Conservation (phyloP, 1,284 basidiomycete species). For the Tylopilus orsonianus region DNA sequence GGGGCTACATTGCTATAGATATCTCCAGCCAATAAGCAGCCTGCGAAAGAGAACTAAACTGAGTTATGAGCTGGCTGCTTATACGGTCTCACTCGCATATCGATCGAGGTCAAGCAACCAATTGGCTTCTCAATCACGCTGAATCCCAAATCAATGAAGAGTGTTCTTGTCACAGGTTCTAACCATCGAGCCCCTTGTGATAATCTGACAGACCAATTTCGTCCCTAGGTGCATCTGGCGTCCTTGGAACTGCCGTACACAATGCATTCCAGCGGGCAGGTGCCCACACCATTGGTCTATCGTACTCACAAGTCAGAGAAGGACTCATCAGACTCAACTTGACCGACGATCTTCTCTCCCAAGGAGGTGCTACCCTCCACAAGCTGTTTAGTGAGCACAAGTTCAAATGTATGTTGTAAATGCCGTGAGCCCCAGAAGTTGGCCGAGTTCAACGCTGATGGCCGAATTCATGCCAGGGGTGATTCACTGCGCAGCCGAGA, state of each 20-base stretch:
- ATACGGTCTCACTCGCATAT: neutral
- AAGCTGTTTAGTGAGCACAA: constrained; percentile 41
- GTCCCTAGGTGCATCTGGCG: constrained; percentile 68
- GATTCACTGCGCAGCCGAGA: constrained; percentile 83
- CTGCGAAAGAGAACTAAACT: neutral
- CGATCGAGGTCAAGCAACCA: constrained; percentile 1
- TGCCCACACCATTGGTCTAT: constrained; percentile 57
- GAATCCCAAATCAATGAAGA: constrained; percentile 27
- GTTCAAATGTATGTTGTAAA: constrained; percentile 63
- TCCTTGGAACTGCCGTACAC: constrained; percentile 69
- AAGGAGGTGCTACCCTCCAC: constrained; percentile 50
- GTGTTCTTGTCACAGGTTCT: constrained; percentile 54
- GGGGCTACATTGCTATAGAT: neutral
- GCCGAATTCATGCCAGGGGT: constrained; percentile 52
- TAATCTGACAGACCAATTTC: constrained; percentile 11
- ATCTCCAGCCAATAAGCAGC: neutral
- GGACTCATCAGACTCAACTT: constrained; percentile 63
- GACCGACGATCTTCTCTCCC: constrained; percentile 41
- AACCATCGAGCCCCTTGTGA: neutral
- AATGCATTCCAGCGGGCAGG: constrained; percentile 51
- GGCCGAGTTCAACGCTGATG: constrained; percentile 2
- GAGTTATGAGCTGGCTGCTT: too few species aligned
- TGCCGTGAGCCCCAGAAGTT: neutral
- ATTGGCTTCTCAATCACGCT: neutral
- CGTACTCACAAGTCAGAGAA: constrained; percentile 56